Conservation (phyloP, 768 basidiomycete genomes). For the Boletus rex-veris region DNA sequence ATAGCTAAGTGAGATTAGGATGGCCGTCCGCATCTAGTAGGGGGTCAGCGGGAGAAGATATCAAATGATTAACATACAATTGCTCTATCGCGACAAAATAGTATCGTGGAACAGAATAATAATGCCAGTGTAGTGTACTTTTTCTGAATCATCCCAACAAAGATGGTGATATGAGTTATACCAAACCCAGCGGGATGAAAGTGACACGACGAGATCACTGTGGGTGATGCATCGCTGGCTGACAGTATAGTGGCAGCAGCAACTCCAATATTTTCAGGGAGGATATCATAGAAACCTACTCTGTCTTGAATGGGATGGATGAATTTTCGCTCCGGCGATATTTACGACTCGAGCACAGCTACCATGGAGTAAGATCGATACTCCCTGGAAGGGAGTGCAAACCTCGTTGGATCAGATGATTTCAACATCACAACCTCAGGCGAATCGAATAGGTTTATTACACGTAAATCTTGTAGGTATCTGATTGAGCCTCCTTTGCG, state of each 20-base stretch:
- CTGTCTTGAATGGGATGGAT: neutral
- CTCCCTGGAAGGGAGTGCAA: neutral
- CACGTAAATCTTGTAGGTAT: no score
- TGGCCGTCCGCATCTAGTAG: slow-evolving; percentile 12
- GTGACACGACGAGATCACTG: no score
- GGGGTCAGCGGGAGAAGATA: slow-evolving; percentile 13
- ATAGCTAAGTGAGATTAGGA: slow-evolving; percentile 6
- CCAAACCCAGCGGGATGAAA: no score
- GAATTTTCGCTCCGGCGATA: neutral
- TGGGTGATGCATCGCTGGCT: no score
- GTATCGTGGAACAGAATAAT: neutral
- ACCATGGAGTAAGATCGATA: neutral
- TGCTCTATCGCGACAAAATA: neutral
- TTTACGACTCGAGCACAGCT: neutral
- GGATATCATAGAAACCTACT: neutral
- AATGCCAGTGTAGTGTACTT: neutral
- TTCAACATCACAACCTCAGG: no score
- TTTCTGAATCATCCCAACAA: neutral
- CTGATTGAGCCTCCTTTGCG: no score
- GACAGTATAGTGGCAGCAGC: no score
- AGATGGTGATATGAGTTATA: neutral
- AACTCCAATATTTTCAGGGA: no score
- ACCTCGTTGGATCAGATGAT: neutral
- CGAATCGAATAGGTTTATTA: no score
- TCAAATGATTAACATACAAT: slow-evolving; percentile 9